These are phyloP conservation scores for Bacterosira constricta DNA, from an alignment of 108 stramenopile genomes.

Conservation along the genomic window DNA sequence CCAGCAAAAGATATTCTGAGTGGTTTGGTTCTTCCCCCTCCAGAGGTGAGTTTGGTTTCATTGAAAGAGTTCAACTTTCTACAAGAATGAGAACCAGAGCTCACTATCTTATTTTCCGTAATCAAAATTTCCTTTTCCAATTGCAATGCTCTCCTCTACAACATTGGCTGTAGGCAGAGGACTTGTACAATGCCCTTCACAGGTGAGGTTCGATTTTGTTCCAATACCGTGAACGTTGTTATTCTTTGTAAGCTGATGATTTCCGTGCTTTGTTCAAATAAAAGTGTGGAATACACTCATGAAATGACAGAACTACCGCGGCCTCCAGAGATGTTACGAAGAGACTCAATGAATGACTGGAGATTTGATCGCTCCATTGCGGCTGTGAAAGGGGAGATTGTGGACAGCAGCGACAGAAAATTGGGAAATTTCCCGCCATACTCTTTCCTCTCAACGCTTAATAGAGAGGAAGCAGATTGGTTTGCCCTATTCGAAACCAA, in stretches of 20 bases:
- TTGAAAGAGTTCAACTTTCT: background rate
- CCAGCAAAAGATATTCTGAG: conserved; percentile 73
- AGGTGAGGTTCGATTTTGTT: conserved; percentile 17
- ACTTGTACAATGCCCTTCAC: conserved; percentile 77
- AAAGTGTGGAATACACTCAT: conserved; percentile 70
- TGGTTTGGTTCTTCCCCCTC: conserved; percentile 74
- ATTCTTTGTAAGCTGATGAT: no score
- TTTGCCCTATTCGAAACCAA: conserved; percentile 63
- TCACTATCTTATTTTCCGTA: background rate
- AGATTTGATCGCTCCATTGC: conserved; percentile 39
- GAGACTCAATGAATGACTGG: conserved; percentile 66
- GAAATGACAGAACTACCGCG: conserved; percentile 72
- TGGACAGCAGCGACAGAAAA: conserved; percentile 36
- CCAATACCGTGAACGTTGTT: background rate
- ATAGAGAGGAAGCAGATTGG: conserved; percentile 52
- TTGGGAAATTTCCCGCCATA: conserved; percentile 16
- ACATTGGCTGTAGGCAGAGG: conserved; percentile 54
- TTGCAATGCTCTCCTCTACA: background rate
- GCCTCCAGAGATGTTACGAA: conserved; percentile 59
- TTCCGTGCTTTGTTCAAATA: background rate
- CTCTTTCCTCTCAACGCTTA: conserved; percentile 49
- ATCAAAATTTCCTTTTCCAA: background rate
- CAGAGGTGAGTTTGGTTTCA: conserved; percentile 44
- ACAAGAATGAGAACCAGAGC: no score
- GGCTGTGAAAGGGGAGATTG: conserved; percentile 29